These are phyloP conservation scores for Hibiscus mutabilis DNA, from an alignment of 345 rosid species.

Conservation along the genomic window DNA sequence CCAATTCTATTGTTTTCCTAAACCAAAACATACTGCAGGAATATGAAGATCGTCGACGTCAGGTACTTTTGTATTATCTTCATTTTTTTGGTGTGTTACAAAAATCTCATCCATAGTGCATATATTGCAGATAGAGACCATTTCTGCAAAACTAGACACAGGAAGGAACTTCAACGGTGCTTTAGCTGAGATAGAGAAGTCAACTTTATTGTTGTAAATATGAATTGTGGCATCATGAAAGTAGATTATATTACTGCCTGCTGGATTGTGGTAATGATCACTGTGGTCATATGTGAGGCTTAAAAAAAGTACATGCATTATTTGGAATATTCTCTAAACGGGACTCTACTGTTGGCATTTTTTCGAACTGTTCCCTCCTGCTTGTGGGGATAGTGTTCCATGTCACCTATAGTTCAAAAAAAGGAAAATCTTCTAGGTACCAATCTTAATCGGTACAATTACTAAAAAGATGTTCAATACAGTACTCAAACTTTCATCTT, in stretches of 20 bases:
- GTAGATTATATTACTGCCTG: not conserved
- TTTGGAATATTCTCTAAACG: not conserved
- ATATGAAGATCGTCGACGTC: conserved; percentile 65
- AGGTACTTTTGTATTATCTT: conserved; percentile 34
- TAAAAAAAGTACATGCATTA: not conserved
- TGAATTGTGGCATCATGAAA: not conserved
- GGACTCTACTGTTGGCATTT: not conserved
- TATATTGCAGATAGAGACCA: conserved; percentile 42
- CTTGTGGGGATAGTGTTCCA: not conserved
- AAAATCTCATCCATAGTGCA: conserved; percentile 13
- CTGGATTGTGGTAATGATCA: not conserved
- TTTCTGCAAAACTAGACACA: conserved; percentile 52
- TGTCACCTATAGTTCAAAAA: not conserved
- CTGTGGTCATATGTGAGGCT: not conserved
- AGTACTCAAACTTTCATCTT: not conserved
- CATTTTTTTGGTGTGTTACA: not conserved
- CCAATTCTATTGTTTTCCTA: conserved; percentile 74
- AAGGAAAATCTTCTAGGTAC: not conserved
- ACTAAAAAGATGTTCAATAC: not conserved
- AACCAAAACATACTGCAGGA: conserved; percentile 77
- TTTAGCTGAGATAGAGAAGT: conserved; percentile 46
- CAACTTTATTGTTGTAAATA: conserved; percentile 1
- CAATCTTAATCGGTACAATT: no score
- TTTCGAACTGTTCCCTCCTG: not conserved
- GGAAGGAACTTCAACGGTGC: conserved; percentile 40